Percentiles rank a stretch among this genome's conserved stretches.
phyloP scores from a whole-genome alignment of 352 stramenopile species.

The Pythium aristosporum region DNA sequence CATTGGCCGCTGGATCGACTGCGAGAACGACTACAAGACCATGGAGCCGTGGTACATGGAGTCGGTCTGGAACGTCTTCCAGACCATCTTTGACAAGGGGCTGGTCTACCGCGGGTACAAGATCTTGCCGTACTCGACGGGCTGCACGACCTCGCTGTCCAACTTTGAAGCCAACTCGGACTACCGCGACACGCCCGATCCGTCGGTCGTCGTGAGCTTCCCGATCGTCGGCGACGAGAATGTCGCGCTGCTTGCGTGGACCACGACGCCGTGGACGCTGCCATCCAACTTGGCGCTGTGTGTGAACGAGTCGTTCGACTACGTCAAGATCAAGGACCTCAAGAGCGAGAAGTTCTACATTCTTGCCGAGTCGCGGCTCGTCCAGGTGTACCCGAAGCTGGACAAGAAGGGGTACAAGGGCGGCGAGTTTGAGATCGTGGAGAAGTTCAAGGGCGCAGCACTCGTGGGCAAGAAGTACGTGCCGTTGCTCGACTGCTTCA shows the following conservation, averaged over 20 bases:
- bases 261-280: constrained; percentile 99
- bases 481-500: constrained; percentile 97
- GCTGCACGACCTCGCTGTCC: constrained; percentile 96
- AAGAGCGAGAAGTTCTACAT: constrained; percentile 92
- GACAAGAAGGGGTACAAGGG: constrained; percentile 96
- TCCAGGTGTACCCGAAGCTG: constrained; percentile 97
- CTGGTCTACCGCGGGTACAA: constrained; percentile 99
- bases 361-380: constrained; percentile 91
- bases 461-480: constrained; percentile 96
- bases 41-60: constrained; percentile 99
- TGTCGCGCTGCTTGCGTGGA: constrained; percentile 96
- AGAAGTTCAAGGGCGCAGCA: constrained; percentile 89
- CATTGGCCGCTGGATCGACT: constrained; percentile 99
- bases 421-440: constrained; percentile 91
- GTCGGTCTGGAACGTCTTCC: constrained; percentile 99
- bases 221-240: constrained; percentile 87
- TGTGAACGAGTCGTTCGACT: constrained; percentile 96
- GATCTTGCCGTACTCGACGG: constrained; percentile 99
- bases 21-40: constrained; percentile 99
- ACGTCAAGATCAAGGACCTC: constrained; percentile 97
- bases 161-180: constrained; percentile 99
- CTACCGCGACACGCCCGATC: constrained; percentile 99
- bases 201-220: constrained; percentile 97
- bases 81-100: constrained; percentile 97
- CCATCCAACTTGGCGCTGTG: constrained; percentile 98